These are phyloP conservation scores for Phytophthora colocasiae DNA, from an alignment of 352 stramenopile genomes.

Conservation along the genomic window DNA sequence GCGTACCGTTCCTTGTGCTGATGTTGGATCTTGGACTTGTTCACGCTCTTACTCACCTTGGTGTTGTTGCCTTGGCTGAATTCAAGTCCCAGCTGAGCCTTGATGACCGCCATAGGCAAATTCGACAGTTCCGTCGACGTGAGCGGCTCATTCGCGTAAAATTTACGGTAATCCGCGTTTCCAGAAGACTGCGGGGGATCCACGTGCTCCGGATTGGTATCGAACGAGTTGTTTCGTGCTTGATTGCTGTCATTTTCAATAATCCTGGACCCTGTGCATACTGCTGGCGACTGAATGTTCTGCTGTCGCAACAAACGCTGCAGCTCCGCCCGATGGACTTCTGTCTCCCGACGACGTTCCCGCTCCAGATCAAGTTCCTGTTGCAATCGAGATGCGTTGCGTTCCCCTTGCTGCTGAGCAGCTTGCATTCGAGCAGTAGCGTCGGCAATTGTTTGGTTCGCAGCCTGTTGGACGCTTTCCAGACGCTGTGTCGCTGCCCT, in stretches of 20 bases:
- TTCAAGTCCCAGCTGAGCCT: conserved; percentile 76
- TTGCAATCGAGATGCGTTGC: conserved; percentile 42
- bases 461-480: conserved; percentile 57
- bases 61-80: conserved; percentile 34
- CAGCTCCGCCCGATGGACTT: conserved; percentile 70
- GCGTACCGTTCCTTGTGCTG: conserved; percentile 30
- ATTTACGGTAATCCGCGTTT: conserved; percentile 51
- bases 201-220: conserved; percentile 22
- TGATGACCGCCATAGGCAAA: conserved; percentile 75
- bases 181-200: conserved; percentile 12
- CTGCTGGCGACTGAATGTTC: conserved; percentile 26
- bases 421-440: conserved; percentile 53
- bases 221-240: conserved; percentile 6
- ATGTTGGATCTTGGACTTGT: conserved; percentile 28
- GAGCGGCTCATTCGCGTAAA: conserved; percentile 73
- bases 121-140: conserved; percentile 71
- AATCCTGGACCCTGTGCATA: conserved; percentile 7
- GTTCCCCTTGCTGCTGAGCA: conserved; percentile 65
- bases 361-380: conserved; percentile 68
- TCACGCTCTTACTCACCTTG: conserved; percentile 16
- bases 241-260: conserved; percentile 21
- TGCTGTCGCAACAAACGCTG: conserved; percentile 55
- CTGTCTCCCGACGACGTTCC: conserved; percentile 59
- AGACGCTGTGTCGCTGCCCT: conserved; percentile 56
- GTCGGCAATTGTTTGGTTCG: conserved; percentile 73